These are phyloP conservation scores for Salix udensis DNA, from an alignment of 345 rosid genomes.

Conservation along the genomic window DNA sequence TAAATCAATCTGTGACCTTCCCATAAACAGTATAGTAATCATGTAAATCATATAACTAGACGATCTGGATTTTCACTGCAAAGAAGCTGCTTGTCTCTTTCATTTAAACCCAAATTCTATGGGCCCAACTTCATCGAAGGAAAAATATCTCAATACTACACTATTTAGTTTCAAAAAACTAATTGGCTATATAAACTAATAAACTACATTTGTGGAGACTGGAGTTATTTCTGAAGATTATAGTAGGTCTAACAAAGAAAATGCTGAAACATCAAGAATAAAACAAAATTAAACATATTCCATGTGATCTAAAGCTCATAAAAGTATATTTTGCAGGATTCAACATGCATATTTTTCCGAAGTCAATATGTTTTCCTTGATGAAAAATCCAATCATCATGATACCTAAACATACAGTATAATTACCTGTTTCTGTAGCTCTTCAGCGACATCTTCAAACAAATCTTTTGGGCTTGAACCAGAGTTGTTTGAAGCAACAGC, in stretches of 20 bases:
- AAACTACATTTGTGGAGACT: not conserved
- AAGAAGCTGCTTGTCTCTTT: not conserved
- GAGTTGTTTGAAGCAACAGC: constrained; percentile 75
- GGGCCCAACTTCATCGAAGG: not conserved
- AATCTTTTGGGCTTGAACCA: constrained; percentile 86
- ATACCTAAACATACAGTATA: not conserved
- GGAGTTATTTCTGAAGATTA: not conserved
- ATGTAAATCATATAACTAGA: not conserved
- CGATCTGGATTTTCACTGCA: not conserved
- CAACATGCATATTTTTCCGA: not conserved
- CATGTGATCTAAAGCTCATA: not conserved
- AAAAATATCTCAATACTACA: not conserved
- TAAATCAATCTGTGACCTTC: not conserved
- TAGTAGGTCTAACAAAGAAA: not conserved
- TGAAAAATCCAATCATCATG: not conserved
- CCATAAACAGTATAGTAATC: not conserved
- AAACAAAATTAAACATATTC: not conserved
- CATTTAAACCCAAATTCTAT: not conserved
- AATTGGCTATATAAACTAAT: not conserved
- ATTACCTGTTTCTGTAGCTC: constrained; percentile 77
- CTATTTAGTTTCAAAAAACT: not conserved
- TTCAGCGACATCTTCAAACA: constrained; percentile 83
- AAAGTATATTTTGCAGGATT: not conserved
- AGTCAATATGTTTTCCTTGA: not conserved
- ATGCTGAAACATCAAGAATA: not conserved